Percentiles rank a stretch among this genome's conserved stretches.
phyloP scores from a whole-genome alignment of 495 filamentous ascomycete species.

The Talaromyces adpressus region DNA sequence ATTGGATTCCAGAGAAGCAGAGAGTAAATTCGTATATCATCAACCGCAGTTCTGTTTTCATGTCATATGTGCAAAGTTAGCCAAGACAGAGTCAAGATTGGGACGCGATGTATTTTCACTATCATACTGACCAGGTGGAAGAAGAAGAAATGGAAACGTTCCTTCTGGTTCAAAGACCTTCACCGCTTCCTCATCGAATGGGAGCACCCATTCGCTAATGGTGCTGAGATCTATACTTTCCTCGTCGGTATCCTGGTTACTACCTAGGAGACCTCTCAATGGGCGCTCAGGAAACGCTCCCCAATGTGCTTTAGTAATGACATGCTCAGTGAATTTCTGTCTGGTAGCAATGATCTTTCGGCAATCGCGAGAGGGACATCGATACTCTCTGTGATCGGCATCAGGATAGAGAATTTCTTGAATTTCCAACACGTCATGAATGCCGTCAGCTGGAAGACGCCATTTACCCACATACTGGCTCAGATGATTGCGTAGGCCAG shows the following conservation, averaged over 20 bases:
- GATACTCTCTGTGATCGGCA: background rate
- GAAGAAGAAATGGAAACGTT: background rate
- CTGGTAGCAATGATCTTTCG: background rate
- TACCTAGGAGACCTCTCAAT: background rate
- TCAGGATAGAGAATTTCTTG: background rate
- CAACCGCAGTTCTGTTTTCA: background rate
- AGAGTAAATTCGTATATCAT: background rate
- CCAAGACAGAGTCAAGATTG: background rate
- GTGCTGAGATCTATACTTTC: background rate
- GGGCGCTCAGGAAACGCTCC: background rate
- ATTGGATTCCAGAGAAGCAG: background rate
- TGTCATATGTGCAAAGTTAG: background rate
- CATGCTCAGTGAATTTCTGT: background rate
- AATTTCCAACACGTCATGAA: slow-evolving; percentile 4
- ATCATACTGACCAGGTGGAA: background rate
- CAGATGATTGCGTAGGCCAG: background rate
- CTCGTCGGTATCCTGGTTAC: background rate
- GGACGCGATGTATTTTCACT: background rate
- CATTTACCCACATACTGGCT: background rate
- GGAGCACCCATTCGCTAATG: background rate
- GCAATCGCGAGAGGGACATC: background rate
- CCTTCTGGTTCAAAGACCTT: background rate
- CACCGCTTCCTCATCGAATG: background rate
- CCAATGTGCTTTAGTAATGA: background rate
- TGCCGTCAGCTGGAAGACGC: slow-evolving; percentile 1